phyloP scores from a whole-genome alignment of 495 filamentous ascomycete genomes.

The Penicillium turbatum region DNA sequence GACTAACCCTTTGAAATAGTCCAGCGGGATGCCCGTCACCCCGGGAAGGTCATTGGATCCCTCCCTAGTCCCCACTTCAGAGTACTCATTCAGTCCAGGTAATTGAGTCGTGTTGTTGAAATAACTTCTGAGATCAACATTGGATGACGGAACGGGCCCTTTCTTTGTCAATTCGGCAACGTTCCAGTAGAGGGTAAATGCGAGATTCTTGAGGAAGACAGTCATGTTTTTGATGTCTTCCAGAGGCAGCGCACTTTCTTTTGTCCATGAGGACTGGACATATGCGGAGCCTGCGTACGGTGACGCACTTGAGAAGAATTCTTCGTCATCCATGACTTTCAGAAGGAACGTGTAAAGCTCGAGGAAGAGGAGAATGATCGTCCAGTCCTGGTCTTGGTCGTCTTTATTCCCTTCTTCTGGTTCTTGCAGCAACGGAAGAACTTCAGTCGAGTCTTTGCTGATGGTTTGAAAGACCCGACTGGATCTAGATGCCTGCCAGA shows the following conservation, averaged over 20 bases:
- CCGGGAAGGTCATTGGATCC: constrained; percentile 49
- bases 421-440: constrained; percentile 54
- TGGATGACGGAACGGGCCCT: constrained; percentile 39
- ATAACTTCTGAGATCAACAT: constrained; percentile 51
- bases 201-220: constrained; percentile 86
- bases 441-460: constrained; percentile 51
- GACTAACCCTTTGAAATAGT: constrained; percentile 73
- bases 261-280: constrained; percentile 44
- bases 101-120: constrained; percentile 39
- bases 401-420: constrained; percentile 21
- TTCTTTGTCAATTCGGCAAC: constrained; percentile 60
- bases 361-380: constrained; percentile 81
- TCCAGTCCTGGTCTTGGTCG: constrained; percentile 71
- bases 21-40: constrained; percentile 67
- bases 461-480: constrained; percentile 66
- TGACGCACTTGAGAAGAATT: constrained; percentile 45
- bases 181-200: constrained; percentile 86
- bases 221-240: constrained; percentile 69
- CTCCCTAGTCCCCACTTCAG: constrained; percentile 36
- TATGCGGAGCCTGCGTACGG: constrained; percentile 34
- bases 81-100: constrained; percentile 22
- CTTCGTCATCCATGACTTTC: constrained; percentile 88
- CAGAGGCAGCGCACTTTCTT: constrained; percentile 66
- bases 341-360: constrained; percentile 91
- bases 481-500: constrained; percentile 72